These are phyloP conservation scores for Saccharum officinarum DNA, from an alignment of 176 grass and related monocot genomes.

Conservation along the genomic window DNA sequence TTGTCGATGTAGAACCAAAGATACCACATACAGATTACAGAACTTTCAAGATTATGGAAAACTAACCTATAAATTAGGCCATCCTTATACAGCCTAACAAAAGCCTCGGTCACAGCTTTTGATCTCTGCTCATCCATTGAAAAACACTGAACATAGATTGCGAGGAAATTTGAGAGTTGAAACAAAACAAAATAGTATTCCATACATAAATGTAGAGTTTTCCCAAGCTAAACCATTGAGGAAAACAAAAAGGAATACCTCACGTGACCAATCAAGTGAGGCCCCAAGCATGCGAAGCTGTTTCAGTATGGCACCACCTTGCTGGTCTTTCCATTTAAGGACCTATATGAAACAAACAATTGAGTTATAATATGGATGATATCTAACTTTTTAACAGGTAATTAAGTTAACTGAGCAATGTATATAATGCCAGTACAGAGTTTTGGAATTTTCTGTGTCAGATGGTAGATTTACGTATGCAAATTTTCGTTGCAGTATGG, in stretches of 20 bases:
- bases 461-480: not conserved
- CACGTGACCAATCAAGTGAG: slow-evolving; percentile 88
- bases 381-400: not conserved
- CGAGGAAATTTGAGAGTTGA: not conserved
- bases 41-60: slow-evolving; percentile 11
- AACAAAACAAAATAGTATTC: not conserved
- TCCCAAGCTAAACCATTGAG: not conserved
- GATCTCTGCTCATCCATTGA: slow-evolving; percentile 92
- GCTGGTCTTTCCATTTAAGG: slow-evolving; percentile 89
- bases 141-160: slow-evolving; percentile 63
- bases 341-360: slow-evolving; percentile 56
- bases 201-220: not conserved
- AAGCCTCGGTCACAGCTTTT: slow-evolving; percentile 82
- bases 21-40: not conserved
- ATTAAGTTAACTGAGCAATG: not conserved
- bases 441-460: not conserved
- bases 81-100: slow-evolving; percentile 81
- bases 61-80: slow-evolving; percentile 85
- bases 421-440: not conserved
- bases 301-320: slow-evolving; percentile 33
- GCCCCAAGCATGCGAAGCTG: slow-evolving; percentile 82
- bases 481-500: not conserved
- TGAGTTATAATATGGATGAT: not conserved
- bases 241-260: slow-evolving; percentile 47
- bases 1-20: not conserved